Percentiles rank a stretch among this genome's conserved stretches.
These are phyloP conservation scores for Ogataea neopini DNA, from an alignment of 805 yeast species.

Conservation along the genomic window DNA sequence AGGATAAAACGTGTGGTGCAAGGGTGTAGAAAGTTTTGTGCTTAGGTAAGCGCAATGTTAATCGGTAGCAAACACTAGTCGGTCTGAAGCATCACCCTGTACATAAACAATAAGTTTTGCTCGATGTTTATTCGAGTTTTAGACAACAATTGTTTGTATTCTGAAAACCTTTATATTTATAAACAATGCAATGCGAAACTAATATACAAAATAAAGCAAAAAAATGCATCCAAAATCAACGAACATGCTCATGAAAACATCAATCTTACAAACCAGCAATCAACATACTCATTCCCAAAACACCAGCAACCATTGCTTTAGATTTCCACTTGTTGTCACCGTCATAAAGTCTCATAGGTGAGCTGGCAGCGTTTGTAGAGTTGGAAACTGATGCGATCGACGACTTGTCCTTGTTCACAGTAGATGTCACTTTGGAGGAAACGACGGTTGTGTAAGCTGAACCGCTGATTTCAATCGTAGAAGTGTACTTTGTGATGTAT, in stretches of 20 bases:
- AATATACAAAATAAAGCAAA: conserved; percentile 1
- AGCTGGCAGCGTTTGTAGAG: conserved; percentile 21
- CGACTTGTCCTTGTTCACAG: conserved; percentile 20
- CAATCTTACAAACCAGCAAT: conserved; percentile 22
- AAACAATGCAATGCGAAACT: conserved; percentile 1
- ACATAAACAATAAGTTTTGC: too few relatives aligned
- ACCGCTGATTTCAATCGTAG: conserved; percentile 15
- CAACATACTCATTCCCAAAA: conserved; percentile 24
- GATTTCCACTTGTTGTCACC: conserved; percentile 23
- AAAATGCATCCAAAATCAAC: neutral
- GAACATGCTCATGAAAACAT: neutral
- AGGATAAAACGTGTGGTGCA: too few relatives aligned
- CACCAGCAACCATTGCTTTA: conserved; percentile 23
- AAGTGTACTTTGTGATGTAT: conserved; percentile 13
- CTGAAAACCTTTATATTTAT: too few relatives aligned
- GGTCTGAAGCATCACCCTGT: too few relatives aligned
- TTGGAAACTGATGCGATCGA: conserved; percentile 20
- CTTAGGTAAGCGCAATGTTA: too few relatives aligned
- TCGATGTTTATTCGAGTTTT: too few relatives aligned
- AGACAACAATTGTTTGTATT: too few relatives aligned
- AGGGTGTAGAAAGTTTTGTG: too few relatives aligned
- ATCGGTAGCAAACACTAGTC: too few relatives aligned
- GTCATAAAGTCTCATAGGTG: conserved; percentile 10
- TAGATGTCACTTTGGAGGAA: conserved; percentile 18
- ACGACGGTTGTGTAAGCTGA: conserved; percentile 15